These are phyloP conservation scores for Epichloe scottii DNA, from an alignment of 2,329 filamentous ascomycete genomes.

Conservation along the genomic window DNA sequence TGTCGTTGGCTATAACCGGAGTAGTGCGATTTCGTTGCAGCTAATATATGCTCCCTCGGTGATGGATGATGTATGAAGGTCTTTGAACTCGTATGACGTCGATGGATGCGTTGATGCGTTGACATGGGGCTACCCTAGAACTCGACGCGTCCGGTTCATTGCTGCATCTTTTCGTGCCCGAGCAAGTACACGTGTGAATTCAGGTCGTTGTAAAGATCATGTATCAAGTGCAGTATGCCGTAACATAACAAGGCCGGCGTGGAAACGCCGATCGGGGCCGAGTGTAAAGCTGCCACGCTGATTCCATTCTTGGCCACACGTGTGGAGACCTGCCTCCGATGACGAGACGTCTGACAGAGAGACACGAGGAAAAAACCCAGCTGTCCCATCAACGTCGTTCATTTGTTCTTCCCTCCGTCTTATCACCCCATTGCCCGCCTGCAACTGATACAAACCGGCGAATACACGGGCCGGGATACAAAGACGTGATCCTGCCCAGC, in stretches of 20 bases:
- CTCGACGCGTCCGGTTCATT: too few species aligned
- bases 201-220: too few species aligned
- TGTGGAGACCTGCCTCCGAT: background rate
- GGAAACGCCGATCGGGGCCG: background rate
- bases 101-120: too few species aligned
- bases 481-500: conserved; percentile 8
- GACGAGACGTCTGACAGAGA: background rate
- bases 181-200: too few species aligned
- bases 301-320: background rate
- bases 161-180: too few species aligned
- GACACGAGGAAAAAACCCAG: background rate
- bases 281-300: background rate
- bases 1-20: too few species aligned
- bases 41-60: too few species aligned
- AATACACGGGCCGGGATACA: background rate
- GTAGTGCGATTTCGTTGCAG: too few species aligned
- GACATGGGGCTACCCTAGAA: too few species aligned
- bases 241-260: background rate
- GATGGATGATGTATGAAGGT: too few species aligned
- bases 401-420: background rate
- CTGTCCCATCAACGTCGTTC: background rate
- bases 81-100: too few species aligned
- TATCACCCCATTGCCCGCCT: background rate
- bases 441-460: background rate
- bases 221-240: too few species aligned